Evolutionary conservation across 257 asterid genomes (phyloP).

Genomic region (Nicotiana benthamiana): DNA sequence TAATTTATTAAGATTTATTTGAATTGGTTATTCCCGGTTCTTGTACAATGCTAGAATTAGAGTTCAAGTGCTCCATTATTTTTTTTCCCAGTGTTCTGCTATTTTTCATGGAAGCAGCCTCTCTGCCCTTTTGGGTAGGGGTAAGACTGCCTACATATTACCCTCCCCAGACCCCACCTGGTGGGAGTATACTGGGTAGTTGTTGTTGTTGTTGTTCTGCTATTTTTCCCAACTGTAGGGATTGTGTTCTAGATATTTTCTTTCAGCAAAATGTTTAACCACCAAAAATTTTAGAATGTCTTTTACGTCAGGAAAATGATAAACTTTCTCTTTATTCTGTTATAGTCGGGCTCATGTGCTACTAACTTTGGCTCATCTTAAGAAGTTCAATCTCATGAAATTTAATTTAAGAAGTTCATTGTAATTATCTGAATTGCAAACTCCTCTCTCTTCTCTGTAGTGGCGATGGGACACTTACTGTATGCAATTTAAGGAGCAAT

Average conservation of each 20-base stretch:
- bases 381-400: not conserved
- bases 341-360: not conserved
- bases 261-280: not conserved
- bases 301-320: not conserved
- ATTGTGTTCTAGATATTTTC: not conserved
- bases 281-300: not conserved
- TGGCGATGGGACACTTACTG: slow-evolving; percentile 92
- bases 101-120: no score
- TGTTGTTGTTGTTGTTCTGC: no score
- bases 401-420: not conserved
- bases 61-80: not conserved
- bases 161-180: no score
- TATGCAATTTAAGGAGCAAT: slow-evolving; percentile 86
- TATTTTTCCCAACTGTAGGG: not conserved
- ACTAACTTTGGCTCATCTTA: not conserved
- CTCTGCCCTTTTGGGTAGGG: no score
- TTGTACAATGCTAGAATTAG: not conserved
- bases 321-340: not conserved
- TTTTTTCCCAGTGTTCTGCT: not conserved
- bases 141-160: no score
- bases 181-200: no score
- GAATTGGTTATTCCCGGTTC: not conserved
- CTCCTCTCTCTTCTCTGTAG: slow-evolving; percentile 24
- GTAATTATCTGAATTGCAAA: not conserved
- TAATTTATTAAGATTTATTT: not conserved